These are phyloP conservation scores for Pichia rugopelliculosa DNA, from an alignment of 805 yeast genomes.

Conservation along the genomic window DNA sequence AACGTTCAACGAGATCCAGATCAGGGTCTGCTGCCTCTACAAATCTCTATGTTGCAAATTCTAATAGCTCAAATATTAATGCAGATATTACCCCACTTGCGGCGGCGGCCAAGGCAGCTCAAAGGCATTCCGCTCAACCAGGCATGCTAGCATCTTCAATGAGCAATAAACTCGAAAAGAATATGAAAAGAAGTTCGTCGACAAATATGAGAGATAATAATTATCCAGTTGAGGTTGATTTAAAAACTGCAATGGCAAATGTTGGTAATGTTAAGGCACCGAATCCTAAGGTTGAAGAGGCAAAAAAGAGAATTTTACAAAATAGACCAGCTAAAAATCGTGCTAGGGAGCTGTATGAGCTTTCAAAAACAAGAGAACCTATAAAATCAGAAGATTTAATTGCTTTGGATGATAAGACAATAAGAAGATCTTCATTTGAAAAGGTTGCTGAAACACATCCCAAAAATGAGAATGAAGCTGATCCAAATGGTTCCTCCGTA, in stretches of 20 bases:
- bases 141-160: neutral
- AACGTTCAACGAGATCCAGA: slow-evolving; percentile 1
- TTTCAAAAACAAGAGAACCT: slow-evolving; percentile 31
- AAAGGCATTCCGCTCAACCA: slow-evolving; percentile 17
- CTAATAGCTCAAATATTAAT: neutral
- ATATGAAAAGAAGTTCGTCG: neutral
- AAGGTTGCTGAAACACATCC: slow-evolving; percentile 28
- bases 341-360: slow-evolving; percentile 50
- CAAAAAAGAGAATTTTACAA: slow-evolving; percentile 11
- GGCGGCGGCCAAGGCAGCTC: slow-evolving; percentile 30
- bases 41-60: neutral
- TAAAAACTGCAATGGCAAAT: neutral
- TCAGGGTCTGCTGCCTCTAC: slow-evolving; percentile 5
- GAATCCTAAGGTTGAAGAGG: slow-evolving; percentile 13
- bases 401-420: slow-evolving; percentile 5
- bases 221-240: neutral
- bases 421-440: slow-evolving; percentile 49
- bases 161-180: neutral
- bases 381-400: slow-evolving; percentile 8
- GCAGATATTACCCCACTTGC: slow-evolving; percentile 6
- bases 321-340: slow-evolving; percentile 24
- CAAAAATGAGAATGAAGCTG: slow-evolving; percentile 22
- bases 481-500: neutral
- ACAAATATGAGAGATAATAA: neutral
- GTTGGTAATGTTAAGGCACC: slow-evolving; percentile 3